phyloP scores from a whole-genome alignment of 495 filamentous ascomycete species.

The Penicillium desertorum region DNA sequence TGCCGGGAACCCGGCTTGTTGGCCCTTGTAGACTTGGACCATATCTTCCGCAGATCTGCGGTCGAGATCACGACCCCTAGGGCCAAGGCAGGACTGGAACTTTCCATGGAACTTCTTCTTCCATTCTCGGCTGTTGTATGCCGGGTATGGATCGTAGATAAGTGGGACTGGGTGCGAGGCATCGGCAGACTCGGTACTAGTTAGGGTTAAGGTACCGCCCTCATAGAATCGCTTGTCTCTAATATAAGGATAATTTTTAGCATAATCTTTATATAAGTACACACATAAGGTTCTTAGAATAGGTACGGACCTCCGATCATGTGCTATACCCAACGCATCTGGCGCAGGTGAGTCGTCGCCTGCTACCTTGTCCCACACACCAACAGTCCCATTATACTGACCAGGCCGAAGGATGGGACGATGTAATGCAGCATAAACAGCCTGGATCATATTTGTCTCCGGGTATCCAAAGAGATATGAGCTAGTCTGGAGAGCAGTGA shows the following conservation, averaged over 20 bases:
- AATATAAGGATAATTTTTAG: background rate
- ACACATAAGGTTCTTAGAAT: background rate
- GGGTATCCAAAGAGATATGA: slow-evolving; percentile 5
- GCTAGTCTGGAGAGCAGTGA: slow-evolving; percentile 15
- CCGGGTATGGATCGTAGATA: slow-evolving; percentile 53
- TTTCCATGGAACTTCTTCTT: slow-evolving; percentile 40
- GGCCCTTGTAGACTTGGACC: slow-evolving; percentile 44
- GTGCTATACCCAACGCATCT: slow-evolving; percentile 21
- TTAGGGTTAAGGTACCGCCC: slow-evolving; percentile 32
- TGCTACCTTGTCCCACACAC: slow-evolving; percentile 7
- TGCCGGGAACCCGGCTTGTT: slow-evolving; percentile 39
- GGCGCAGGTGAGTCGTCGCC: slow-evolving; percentile 15
- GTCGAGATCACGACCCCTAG: slow-evolving; percentile 46
- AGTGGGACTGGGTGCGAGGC: slow-evolving; percentile 23
- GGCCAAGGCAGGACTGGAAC: slow-evolving; percentile 46
- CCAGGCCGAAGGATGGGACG: slow-evolving; percentile 21
- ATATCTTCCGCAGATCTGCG: slow-evolving; percentile 45
- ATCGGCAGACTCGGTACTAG: slow-evolving; percentile 13
- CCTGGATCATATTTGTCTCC: slow-evolving; percentile 4
- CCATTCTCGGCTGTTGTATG: slow-evolving; percentile 50
- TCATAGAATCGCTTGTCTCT: slow-evolving; percentile 29
- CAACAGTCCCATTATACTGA: slow-evolving; percentile 17
- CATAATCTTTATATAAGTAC: background rate
- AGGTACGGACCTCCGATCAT: slow-evolving; percentile 20
- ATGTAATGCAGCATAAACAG: background rate